Percentiles rank a stretch among this genome's conserved stretches.
Conservation (phyloP, 1,284 basidiomycete genomes). For the Mrakiaceae sp. region DNA sequence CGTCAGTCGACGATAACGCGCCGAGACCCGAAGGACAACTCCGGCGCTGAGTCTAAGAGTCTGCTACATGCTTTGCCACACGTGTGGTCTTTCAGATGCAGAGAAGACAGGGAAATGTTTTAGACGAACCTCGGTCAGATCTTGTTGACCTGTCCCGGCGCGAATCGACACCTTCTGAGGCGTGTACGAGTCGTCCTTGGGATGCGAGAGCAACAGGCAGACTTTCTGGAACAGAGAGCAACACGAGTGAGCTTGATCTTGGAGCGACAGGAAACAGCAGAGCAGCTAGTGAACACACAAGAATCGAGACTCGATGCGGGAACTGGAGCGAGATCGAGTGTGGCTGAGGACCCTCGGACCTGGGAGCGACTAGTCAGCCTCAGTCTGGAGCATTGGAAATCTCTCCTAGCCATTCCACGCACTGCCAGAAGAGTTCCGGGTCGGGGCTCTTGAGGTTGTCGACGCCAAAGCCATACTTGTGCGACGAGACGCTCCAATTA, state of each 20-base stretch:
- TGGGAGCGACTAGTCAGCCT: constrained; percentile 30
- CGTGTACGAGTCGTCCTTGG: constrained; percentile 91
- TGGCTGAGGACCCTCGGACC: constrained; percentile 94
- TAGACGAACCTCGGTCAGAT: constrained; percentile 63
- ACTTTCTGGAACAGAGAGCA: constrained; percentile 54
- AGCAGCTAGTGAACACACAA: constrained; percentile 42
- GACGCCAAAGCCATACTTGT: constrained; percentile 91
- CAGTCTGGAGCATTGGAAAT: constrained; percentile 12
- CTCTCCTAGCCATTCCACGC: constrained; percentile 32
- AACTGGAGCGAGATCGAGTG: constrained; percentile 94
- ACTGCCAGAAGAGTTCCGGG: constrained; percentile 97
- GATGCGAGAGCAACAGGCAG: constrained; percentile 75
- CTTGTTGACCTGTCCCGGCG: constrained; percentile 81
- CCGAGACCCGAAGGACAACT: neutral
- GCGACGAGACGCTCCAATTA: constrained; percentile 93
- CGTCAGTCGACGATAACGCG: neutral
- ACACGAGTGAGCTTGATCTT: neutral
- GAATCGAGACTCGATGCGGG: constrained; percentile 75
- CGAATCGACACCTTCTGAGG: constrained; percentile 80
- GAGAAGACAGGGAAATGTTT: constrained; percentile 12
- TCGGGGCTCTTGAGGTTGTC: constrained; percentile 82
- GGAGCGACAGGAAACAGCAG: neutral
- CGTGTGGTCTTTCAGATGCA: neutral
- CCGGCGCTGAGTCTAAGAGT: neutral
- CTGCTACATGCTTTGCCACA: too few species aligned